phyloP scores from a whole-genome alignment of 805 yeast species.

The Candida parachauliodes region DNA sequence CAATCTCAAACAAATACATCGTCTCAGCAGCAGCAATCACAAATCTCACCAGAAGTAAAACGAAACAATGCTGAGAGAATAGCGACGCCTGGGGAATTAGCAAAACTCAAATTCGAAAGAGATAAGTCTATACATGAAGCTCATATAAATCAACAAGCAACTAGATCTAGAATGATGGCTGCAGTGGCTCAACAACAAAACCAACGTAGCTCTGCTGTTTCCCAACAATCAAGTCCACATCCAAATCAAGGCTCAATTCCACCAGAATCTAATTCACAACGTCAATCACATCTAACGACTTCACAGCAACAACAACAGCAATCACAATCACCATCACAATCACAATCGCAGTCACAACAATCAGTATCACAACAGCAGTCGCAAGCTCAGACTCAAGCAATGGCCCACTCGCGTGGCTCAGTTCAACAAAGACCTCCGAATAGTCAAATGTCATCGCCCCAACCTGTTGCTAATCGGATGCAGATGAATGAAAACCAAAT shows the following conservation, averaged over 20 bases:
- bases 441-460: constrained; percentile 1
- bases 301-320: constrained; percentile 11
- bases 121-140: constrained; percentile 83
- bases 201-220: constrained; percentile 7
- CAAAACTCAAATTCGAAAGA: constrained; percentile 77
- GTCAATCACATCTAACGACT: constrained; percentile 13
- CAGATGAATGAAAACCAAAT: background rate
- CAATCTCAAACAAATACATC: constrained; percentile 1
- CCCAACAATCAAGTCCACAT: constrained; percentile 11
- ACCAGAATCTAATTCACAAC: constrained; percentile 15
- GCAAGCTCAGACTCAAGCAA: too few relatives aligned
- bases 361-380: constrained; percentile 15
- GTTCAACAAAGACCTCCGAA: background rate
- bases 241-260: constrained; percentile 17
- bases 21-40: constrained; percentile 2
- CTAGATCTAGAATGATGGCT: constrained; percentile 40
- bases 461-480: constrained; percentile 4
- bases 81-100: constrained; percentile 76
- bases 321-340: constrained; percentile 9
- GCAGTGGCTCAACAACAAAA: constrained; percentile 38
- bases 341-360: constrained; percentile 8
- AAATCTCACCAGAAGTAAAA: constrained; percentile 5
- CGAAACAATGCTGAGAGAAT: constrained; percentile 36
- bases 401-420: too few relatives aligned
- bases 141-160: constrained; percentile 46